These are phyloP conservation scores for Trichosporon asahii DNA, from an alignment of 1,284 basidiomycete genomes.

Conservation along the genomic window DNA sequence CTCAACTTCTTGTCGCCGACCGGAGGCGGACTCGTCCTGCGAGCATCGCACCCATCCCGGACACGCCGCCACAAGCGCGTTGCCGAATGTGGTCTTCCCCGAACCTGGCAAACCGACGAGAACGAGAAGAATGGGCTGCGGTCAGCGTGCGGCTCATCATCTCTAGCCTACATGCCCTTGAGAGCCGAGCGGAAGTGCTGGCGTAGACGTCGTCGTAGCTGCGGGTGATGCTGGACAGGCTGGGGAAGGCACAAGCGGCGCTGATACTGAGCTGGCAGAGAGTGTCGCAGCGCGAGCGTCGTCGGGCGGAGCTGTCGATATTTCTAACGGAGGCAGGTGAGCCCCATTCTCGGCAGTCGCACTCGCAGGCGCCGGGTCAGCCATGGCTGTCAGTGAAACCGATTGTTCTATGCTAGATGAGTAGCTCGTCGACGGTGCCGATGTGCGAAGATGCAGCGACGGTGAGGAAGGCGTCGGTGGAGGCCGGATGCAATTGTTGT, in stretches of 20 bases:
- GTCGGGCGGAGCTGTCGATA: background rate
- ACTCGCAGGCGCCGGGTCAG: background rate
- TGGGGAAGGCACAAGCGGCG: background rate
- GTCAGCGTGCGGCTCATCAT: background rate
- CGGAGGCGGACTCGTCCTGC: constrained; percentile 47
- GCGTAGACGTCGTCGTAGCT: background rate
- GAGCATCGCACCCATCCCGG: constrained; percentile 45
- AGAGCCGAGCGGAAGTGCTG: background rate
- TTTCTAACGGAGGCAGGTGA: background rate
- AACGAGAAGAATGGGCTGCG: constrained; percentile 31
- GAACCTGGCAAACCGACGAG: constrained; percentile 48
- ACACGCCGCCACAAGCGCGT: constrained; percentile 30
- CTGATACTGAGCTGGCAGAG: background rate
- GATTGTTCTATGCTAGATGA: background rate
- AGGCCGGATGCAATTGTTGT: constrained; percentile 7
- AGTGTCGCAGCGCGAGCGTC: background rate
- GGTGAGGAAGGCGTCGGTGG: background rate
- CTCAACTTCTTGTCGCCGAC: constrained; percentile 46
- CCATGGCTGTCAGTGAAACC: background rate
- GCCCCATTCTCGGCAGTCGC: background rate
- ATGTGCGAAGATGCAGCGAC: background rate
- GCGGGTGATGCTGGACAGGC: background rate
- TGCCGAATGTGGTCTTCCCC: constrained; percentile 47
- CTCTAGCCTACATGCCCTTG: background rate
- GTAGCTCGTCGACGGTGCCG: background rate